Base-by-base conservation (phyloP, 345 rosid species). In the Syzygium jambos region DNA sequence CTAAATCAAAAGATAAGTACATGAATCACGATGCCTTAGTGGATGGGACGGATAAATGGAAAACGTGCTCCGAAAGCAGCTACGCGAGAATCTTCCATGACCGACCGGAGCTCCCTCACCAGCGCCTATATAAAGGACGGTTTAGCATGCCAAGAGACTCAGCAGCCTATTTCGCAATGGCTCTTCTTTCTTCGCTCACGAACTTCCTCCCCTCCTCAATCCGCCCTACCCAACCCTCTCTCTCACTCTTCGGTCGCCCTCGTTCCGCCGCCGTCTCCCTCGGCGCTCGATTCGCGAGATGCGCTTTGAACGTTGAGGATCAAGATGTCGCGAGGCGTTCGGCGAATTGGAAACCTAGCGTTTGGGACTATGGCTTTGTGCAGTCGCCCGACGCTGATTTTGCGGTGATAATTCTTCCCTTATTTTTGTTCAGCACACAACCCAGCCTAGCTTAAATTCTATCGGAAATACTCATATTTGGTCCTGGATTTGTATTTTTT, bases 231-330 rank as follows among this genome's bases (percentile, higher is more conserved):
- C 54, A 52, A 4, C 54, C 17, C 54, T 52, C 54, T 52, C 54
- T 15, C 54, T 52, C 16, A 52, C 54, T 52, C 54, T 52, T 52
- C 54, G 5, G 54, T 52, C 54, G 54, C 54, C 54, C 54, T 15
- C 19, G 54, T 17, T 52, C 27, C 27, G 22, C 59, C 11, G 0
- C 27, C 5, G 1, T 55, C 0, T 55, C 59, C 59, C 22, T 27
- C 0, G 59, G 59, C 1, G 2, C 27, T 55, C 12, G 27, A 0
- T 55, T 55, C 22, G 5, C 11, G 27, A 55, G 22, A 22, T 55
- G 27, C 22, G 59, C 27, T 55, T 55, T 55, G 59, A 55, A 25
- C 9, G 3, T 22, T 9, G 59, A 55, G 22, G 59, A 55, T 55
- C 1, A 55, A 55, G 59, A 55, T 22, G 23, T 27, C 27, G 1